A percentile compares a stretch with the other conserved stretches of the same genome.
These are phyloP conservation scores for Fusarium poae DNA, from an alignment of 2,329 filamentous ascomycete genomes.

Conservation along the genomic window DNA sequence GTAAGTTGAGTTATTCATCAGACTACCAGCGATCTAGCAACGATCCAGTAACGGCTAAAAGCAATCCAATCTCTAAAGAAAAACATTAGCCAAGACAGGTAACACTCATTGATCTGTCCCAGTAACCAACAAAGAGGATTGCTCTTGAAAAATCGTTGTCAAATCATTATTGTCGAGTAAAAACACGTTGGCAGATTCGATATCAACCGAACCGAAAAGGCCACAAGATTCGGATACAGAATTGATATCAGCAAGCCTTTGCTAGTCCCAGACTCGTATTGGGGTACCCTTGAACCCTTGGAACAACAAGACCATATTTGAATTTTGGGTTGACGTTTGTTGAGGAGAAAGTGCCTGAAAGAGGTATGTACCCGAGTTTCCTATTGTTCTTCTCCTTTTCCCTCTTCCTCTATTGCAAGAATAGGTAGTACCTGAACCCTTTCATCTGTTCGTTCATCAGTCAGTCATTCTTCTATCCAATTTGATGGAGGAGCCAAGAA, in stretches of 20 bases:
- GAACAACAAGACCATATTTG: slow-evolving; percentile 22
- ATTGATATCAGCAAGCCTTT: background rate
- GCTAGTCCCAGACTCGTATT: slow-evolving; percentile 32
- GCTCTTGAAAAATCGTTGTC: background rate
- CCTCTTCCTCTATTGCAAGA: background rate
- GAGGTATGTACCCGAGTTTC: slow-evolving; percentile 30
- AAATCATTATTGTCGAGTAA: slow-evolving; percentile 9
- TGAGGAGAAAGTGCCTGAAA: background rate
- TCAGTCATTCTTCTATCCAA: background rate
- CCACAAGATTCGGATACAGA: slow-evolving; percentile 11
- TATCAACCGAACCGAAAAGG: slow-evolving; percentile 24
- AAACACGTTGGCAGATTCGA: slow-evolving; percentile 9
- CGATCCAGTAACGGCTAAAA: slow-evolving; percentile 43
- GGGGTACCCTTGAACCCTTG: slow-evolving; percentile 42
- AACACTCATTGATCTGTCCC: slow-evolving; percentile 2
- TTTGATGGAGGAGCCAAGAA: slow-evolving; percentile 17
- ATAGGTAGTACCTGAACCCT: background rate
- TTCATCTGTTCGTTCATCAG: background rate
- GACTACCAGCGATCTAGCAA: slow-evolving; percentile 43
- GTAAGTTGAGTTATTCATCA: slow-evolving; percentile 38
- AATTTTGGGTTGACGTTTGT: background rate
- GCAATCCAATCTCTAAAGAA: slow-evolving; percentile 38
- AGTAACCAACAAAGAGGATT: slow-evolving; percentile 6
- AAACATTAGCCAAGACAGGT: slow-evolving; percentile 10
- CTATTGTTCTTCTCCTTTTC: slow-evolving; percentile 18